Percentiles rank a stretch among this genome's conserved stretches.
phyloP scores from a whole-genome alignment of 305 asterid species.

The Fraxinus dipetala region DNA sequence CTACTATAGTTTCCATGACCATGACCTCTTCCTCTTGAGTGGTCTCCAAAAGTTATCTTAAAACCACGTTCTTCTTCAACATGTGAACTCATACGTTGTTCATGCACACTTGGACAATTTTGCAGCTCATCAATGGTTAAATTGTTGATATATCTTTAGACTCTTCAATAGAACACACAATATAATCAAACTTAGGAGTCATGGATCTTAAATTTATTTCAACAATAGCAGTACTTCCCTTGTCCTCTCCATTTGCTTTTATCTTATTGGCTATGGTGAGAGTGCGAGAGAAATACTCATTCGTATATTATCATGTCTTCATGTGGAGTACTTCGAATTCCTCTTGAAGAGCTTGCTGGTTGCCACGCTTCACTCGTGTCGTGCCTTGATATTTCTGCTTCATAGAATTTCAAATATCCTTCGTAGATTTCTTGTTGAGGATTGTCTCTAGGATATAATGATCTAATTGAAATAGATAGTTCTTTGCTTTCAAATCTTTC shows the following conservation, averaged over 20 bases:
- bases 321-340: not conserved
- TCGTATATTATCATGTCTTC: not conserved
- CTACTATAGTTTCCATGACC: not conserved
- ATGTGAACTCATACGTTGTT: not conserved
- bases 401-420: not conserved
- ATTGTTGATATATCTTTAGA: not conserved
- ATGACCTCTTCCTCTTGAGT: not conserved
- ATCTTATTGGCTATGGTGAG: not conserved
- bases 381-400: not conserved
- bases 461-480: constrained; percentile 12
- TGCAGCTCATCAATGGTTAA: not conserved
- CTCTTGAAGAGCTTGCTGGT: not conserved
- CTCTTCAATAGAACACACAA: not conserved
- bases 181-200: not conserved
- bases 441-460: not conserved
- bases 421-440: not conserved
- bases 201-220: not conserved
- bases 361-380: not conserved
- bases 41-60: not conserved
- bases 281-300: not conserved
- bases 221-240: not conserved
- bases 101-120: not conserved
- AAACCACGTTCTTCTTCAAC: not conserved
- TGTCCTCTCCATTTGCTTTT: not conserved
- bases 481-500: constrained; percentile 8